phyloP scores from a whole-genome alignment of 2,329 filamentous ascomycete genomes.

The Penicillium glabrum region DNA sequence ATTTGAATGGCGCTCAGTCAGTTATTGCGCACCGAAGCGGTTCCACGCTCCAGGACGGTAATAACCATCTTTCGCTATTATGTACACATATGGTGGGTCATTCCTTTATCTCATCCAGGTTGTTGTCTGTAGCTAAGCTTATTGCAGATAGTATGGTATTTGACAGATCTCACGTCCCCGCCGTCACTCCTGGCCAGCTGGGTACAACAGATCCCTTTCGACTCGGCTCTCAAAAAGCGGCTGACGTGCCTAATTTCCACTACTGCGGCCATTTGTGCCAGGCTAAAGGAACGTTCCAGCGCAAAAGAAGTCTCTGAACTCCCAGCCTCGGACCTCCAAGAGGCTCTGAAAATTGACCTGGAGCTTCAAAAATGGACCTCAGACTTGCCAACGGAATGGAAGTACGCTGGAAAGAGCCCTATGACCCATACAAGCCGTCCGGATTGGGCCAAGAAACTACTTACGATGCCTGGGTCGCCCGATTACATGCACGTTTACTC shows the following conservation, averaged over 20 bases:
- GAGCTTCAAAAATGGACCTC: background rate
- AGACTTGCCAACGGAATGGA: background rate
- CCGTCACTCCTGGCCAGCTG: constrained; percentile 2
- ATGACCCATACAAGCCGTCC: background rate
- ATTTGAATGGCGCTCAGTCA: constrained; percentile 14
- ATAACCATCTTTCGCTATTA: constrained; percentile 4
- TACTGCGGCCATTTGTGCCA: background rate
- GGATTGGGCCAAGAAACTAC: background rate
- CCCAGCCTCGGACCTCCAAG: background rate
- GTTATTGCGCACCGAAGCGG: constrained; percentile 7
- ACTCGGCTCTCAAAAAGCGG: constrained; percentile 1
- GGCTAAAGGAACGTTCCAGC: background rate
- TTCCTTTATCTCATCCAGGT: background rate
- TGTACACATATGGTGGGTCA: constrained; percentile 10
- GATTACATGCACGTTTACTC: constrained; percentile 1
- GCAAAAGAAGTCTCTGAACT: background rate
- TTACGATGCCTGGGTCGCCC: constrained; percentile 4
- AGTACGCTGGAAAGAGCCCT: background rate
- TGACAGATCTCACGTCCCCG: constrained; percentile 3
- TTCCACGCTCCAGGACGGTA: constrained; percentile 1
- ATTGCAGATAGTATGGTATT: constrained; percentile 5
- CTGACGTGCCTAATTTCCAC: background rate
- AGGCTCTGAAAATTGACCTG: background rate
- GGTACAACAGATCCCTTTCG: constrained; percentile 8
- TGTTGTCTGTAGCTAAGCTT: background rate